Percentiles rank a stretch among this genome's conserved stretches.
Conservation (phyloP, 768 basidiomycete genomes). For the Lactarius tabidus region DNA sequence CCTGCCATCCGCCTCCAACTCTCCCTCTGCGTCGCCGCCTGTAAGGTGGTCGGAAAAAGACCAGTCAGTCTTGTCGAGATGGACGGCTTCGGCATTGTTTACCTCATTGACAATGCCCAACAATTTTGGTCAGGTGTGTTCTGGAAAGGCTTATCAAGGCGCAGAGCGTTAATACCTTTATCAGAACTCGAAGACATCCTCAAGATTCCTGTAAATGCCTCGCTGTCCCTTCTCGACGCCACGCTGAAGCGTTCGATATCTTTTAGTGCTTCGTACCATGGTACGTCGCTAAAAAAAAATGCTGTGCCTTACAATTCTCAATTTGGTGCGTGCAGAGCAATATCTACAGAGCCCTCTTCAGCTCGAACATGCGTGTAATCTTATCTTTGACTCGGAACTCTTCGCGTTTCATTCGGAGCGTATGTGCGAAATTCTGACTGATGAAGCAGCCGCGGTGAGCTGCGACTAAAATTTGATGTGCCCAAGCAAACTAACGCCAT, state of each 20-base stretch:
- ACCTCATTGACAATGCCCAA: slow-evolving; percentile 76
- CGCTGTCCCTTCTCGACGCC: slow-evolving; percentile 72
- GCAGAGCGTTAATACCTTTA: slow-evolving; percentile 4
- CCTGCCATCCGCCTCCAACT: not conserved
- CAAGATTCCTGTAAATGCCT: slow-evolving; percentile 57
- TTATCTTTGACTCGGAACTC: slow-evolving; percentile 79
- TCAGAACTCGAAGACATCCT: slow-evolving; percentile 87
- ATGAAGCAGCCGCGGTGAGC: slow-evolving; percentile 63
- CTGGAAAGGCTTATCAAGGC: slow-evolving; percentile 9
- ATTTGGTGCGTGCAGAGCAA: slow-evolving; percentile 48
- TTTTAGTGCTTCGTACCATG: slow-evolving; percentile 83
- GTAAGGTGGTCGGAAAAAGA: not conserved
- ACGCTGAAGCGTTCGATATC: slow-evolving; percentile 71
- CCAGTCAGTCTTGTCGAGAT: slow-evolving; percentile 32
- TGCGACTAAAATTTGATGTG: not conserved
- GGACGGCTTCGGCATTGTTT: slow-evolving; percentile 75
- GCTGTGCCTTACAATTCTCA: not conserved
- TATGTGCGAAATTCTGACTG: slow-evolving; percentile 76
- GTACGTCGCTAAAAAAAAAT: slow-evolving; percentile 40
- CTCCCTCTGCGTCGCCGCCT: not conserved
- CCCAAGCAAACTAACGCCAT: slow-evolving; percentile 1
- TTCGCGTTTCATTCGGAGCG: slow-evolving; percentile 90
- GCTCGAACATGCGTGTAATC: slow-evolving; percentile 74
- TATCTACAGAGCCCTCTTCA: slow-evolving; percentile 83
- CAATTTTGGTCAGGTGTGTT: slow-evolving; percentile 87